A percentile compares a stretch with the other conserved stretches of the same genome.
Conservation (phyloP, 495 filamentous ascomycete species). For the Trichodelitschia bisporula region DNA sequence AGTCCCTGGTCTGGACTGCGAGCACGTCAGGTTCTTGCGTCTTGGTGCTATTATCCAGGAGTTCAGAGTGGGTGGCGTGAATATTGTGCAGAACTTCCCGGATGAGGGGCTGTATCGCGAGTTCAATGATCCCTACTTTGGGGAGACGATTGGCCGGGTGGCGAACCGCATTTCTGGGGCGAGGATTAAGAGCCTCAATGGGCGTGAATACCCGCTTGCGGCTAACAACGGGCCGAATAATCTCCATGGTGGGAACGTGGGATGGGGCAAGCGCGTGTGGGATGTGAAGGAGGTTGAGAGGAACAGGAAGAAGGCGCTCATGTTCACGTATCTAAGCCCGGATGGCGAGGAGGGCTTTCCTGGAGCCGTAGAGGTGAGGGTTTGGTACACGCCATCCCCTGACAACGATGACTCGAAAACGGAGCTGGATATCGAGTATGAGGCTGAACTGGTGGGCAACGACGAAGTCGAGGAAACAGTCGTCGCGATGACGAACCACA, state of each 20-base stretch:
- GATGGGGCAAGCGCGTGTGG: slow-evolving; percentile 72
- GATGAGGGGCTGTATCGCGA: slow-evolving; percentile 42
- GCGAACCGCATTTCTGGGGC: slow-evolving; percentile 68
- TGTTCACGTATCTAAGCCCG: slow-evolving; percentile 45
- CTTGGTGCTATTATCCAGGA: slow-evolving; percentile 75
- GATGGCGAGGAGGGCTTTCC: slow-evolving; percentile 76
- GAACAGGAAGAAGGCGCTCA: slow-evolving; percentile 46
- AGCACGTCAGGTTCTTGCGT: slow-evolving; percentile 39
- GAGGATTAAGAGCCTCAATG: slow-evolving; percentile 46
- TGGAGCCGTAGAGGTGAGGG: slow-evolving; percentile 50
- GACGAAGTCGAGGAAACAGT: slow-evolving; percentile 49
- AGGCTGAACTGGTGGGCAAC: slow-evolving; percentile 55
- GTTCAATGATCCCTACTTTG: slow-evolving; percentile 58
- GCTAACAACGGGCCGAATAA: slow-evolving; percentile 58
- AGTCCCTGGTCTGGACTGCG: neutral
- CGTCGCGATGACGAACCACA: slow-evolving; percentile 84
- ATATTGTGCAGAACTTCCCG: slow-evolving; percentile 75
- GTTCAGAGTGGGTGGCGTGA: slow-evolving; percentile 45
- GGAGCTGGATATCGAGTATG: slow-evolving; percentile 63
- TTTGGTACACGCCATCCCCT: slow-evolving; percentile 54
- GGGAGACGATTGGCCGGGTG: slow-evolving; percentile 79
- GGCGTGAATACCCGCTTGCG: slow-evolving; percentile 36
- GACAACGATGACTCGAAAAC: slow-evolving; percentile 31
- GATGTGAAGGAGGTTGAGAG: slow-evolving; percentile 38
- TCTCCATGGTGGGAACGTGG: slow-evolving; percentile 55